phyloP scores from a whole-genome alignment of 176 grass and related monocot genomes.

The Oryza glaberrima region DNA sequence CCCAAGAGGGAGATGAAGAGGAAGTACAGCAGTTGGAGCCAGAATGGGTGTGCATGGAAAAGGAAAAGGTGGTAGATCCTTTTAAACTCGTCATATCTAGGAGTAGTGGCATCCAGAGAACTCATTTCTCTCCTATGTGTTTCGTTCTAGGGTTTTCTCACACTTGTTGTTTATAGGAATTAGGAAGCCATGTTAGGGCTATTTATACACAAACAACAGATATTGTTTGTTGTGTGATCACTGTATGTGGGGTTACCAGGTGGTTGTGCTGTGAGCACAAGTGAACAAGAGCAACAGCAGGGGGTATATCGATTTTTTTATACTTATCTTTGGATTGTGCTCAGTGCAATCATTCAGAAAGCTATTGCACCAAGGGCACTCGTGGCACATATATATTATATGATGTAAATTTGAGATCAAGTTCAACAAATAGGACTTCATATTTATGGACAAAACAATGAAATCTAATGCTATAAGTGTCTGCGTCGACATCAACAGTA shows the following conservation, averaged over 20 bases:
- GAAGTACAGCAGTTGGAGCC: conserved; percentile 73
- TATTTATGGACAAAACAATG: not conserved
- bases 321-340: conserved; percentile 4
- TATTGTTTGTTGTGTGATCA: not conserved
- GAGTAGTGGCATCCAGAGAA: not conserved
- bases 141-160: not conserved
- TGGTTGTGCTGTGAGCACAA: not conserved
- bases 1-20: conserved; percentile 48
- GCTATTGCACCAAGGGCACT: not conserved
- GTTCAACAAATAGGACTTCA: not conserved
- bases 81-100: not conserved
- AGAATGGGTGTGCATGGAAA: conserved; percentile 60
- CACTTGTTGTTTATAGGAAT: not conserved
- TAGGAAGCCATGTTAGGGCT: not conserved
- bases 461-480: too few relatives aligned
- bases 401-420: not conserved
- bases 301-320: conserved; percentile 22
- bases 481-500: too few relatives aligned
- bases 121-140: not conserved
- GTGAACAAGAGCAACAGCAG: not conserved
- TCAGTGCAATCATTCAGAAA: conserved; percentile 1
- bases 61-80: conserved; percentile 30
- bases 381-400: not conserved
- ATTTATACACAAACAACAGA: conserved; percentile 22
- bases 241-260: not conserved